These are phyloP conservation scores for Candida sp. DNA, from an alignment of 1,139 yeast species.

Conservation along the genomic window DNA sequence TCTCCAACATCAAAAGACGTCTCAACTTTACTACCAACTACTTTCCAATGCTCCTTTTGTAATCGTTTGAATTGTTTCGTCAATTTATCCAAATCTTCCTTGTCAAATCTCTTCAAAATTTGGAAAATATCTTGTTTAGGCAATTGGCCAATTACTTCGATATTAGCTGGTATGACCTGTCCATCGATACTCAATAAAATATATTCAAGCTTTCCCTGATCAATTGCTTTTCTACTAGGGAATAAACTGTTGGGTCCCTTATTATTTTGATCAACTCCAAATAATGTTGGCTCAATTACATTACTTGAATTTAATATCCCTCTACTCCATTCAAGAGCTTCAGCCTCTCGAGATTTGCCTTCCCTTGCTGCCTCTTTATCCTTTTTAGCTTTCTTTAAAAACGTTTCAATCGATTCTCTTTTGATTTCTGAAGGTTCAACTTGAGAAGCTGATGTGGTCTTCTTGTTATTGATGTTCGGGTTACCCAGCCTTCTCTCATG, in stretches of 20 bases:
- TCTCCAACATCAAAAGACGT: constrained; percentile 10
- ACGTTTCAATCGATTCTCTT: constrained; percentile 25
- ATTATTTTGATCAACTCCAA: constrained; percentile 32
- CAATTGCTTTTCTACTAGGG: constrained; percentile 10
- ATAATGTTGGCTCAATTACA: constrained; percentile 46
- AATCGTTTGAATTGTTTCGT: constrained; percentile 21
- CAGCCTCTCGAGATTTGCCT: constrained; percentile 42
- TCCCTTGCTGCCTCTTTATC: constrained; percentile 38
- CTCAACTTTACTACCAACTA: constrained; percentile 27
- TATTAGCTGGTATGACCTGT: constrained; percentile 29
- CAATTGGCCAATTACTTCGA: constrained; percentile 37
- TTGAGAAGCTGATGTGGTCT: not conserved
- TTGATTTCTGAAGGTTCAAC: constrained; percentile 7
- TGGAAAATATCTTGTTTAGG: constrained; percentile 44
- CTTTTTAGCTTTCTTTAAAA: constrained; percentile 42
- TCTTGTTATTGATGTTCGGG: not conserved
- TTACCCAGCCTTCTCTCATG: constrained; percentile 5
- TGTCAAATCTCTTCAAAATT: constrained; percentile 37
- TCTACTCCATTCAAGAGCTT: constrained; percentile 54
- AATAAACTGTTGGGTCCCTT: constrained; percentile 5
- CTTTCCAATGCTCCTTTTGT: constrained; percentile 32
- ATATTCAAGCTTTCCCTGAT: constrained; percentile 27
- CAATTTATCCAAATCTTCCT: constrained; percentile 22
- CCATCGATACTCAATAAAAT: constrained; percentile 46
- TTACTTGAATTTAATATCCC: constrained; percentile 31